Evolutionary conservation across 1,284 basidiomycete genomes (phyloP), one percentile per base, ranked within the genome.

Genomic region (Naganishia sp.): DNA sequence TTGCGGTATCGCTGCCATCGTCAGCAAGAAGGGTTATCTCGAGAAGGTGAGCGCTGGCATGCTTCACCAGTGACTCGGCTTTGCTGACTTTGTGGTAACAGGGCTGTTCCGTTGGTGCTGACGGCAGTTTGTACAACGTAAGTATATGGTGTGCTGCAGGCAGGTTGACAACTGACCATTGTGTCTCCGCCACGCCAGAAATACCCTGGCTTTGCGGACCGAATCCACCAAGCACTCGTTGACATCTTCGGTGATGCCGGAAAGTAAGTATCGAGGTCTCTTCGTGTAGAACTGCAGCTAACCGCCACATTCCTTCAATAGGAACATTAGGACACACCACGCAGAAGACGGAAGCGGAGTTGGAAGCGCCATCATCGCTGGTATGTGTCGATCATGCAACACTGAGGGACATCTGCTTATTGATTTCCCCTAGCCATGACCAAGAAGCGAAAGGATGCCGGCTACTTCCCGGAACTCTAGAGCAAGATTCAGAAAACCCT

Each of bases 231-330:
- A 75, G 94, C 92, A 15, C 80, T 97, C 68, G 83, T 87, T 39
- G 94, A 96, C 76, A 89, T 97, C 71, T 95, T 96, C 76, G 94
- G 94, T 39, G 92, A 94, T 73, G 92, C 90, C 81, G 94, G 93
- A 74, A 85, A 86, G 88, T 89, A 72, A 74, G 87, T 83, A 42
- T 31, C 28, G 3, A 6, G 15, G 16, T 28, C 13, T 36, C 31
- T 28, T 18, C 18, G 11, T 10, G 25, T 15, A 6, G 31, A 23
- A 18, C 21, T 31, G 3, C 11, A 16, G 46, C 59, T 61, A 5
- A 61, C 46, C 36, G 1, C 53, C 33, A 21, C 21, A 9, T 42
- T 15, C 3, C 7, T 39, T 4, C 66, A 39, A 53, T 45, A 89
- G 88, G 72, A 91, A 90, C 73, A 92, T 97, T 73, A 80, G 88